Evolutionary conservation across 345 rosid genomes (phyloP).

Genomic region (Bretschneidera sinensis): DNA sequence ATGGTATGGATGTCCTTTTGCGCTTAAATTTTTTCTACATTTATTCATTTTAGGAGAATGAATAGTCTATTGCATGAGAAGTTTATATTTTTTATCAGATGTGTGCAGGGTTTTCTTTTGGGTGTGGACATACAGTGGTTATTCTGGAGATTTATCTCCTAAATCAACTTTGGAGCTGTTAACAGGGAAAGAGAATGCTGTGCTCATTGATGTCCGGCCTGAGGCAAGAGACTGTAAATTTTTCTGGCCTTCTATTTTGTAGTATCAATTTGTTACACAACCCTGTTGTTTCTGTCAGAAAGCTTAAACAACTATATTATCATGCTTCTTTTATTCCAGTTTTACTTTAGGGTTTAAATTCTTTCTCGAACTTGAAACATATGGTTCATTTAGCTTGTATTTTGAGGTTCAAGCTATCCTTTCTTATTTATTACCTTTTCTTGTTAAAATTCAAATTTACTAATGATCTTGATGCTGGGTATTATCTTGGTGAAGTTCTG

Average conservation of each 20-base stretch:
- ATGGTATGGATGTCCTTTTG: constrained; percentile 64
- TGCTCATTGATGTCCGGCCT: constrained; percentile 87
- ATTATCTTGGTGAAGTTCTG: constrained; percentile 46
- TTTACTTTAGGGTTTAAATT: constrained; percentile 4
- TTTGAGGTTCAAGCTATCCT: constrained; percentile 3
- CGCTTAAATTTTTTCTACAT: constrained; percentile 11
- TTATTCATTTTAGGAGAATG: constrained; percentile 7
- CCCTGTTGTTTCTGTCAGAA: constrained; percentile 4
- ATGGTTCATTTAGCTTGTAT: not conserved
- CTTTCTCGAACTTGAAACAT: not conserved
- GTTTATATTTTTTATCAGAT: constrained; percentile 69
- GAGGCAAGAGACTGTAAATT: constrained; percentile 68
- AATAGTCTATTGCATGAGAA: constrained; percentile 25
- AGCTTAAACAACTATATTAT: constrained; percentile 5
- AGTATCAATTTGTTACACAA: constrained; percentile 1
- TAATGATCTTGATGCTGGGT: constrained; percentile 14
- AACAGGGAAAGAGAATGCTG: constrained; percentile 56
- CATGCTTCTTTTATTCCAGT: not conserved
- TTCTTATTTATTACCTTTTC: constrained; percentile 3
- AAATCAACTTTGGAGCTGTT: constrained; percentile 62
- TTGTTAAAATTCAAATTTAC: not conserved
- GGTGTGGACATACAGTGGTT: constrained; percentile 73
- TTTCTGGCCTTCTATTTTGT: constrained; percentile 27
- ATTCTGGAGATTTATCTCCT: constrained; percentile 91
- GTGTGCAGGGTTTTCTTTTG: constrained; percentile 79